A percentile compares a stretch with the other conserved stretches of the same genome.
phyloP scores from a whole-genome alignment of 495 filamentous ascomycete species.

The Friedmanniomyces endolithicus region DNA sequence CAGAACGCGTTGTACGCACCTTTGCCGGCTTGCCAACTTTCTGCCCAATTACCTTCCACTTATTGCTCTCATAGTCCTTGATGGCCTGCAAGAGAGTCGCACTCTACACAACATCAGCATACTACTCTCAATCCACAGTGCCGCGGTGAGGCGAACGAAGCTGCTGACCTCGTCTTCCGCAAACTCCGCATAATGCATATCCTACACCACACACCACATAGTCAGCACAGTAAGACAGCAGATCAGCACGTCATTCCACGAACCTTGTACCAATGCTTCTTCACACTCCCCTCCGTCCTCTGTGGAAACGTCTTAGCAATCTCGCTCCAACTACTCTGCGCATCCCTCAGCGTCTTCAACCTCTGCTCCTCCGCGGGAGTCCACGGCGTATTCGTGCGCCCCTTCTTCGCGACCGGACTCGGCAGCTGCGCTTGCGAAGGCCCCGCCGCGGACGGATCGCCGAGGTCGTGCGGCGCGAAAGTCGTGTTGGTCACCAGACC shows the following conservation, averaged over 20 bases:
- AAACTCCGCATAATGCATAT: conserved; percentile 99
- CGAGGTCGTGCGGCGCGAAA: conserved; percentile 1
- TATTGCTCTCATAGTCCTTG: conserved; percentile 96
- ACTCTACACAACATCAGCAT: conserved; percentile 43
- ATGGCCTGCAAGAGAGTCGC: conserved; percentile 80
- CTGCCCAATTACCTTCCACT: conserved; percentile 92
- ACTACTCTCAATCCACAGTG: not conserved
- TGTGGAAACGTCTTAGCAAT: conserved; percentile 97
- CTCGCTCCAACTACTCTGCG: conserved; percentile 88
- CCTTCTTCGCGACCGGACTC: conserved; percentile 68
- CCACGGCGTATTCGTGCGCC: conserved; percentile 94
- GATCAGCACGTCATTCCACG: no score
- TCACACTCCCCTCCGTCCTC: conserved; percentile 91
- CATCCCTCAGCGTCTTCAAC: conserved; percentile 84
- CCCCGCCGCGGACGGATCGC: not conserved
- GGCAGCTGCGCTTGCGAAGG: conserved; percentile 16
- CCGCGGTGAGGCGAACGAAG: conserved; percentile 24
- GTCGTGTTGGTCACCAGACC: conserved; percentile 1
- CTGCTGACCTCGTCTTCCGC: conserved; percentile 84
- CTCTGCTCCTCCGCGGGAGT: conserved; percentile 86
- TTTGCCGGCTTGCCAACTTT: conserved; percentile 98
- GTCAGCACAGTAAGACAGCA: not conserved
- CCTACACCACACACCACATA: conserved; percentile 34
- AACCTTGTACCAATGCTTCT: conserved; percentile 99
- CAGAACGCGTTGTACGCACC: conserved; percentile 34